Evolutionary conservation across 2,329 filamentous ascomycete genomes (phyloP).

Genomic region (Cladosporium oxysporum): DNA sequence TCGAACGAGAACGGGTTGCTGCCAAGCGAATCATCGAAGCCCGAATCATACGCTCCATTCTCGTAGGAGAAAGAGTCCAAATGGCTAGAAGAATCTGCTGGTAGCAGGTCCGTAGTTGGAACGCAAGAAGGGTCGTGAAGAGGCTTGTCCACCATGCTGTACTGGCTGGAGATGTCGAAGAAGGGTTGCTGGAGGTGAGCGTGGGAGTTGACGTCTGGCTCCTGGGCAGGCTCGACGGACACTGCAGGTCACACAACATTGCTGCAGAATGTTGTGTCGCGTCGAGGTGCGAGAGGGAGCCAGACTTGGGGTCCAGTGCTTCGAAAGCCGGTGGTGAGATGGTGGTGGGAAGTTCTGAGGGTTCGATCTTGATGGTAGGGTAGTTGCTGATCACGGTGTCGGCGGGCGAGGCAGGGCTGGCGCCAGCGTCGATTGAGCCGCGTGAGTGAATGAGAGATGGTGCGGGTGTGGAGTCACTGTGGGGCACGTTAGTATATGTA

Average conservation of each 20-base stretch:
- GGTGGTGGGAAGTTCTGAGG: conserved; percentile 29
- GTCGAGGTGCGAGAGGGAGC: conserved; percentile 31
- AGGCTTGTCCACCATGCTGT: conserved; percentile 31
- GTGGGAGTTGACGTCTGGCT: conserved; percentile 25
- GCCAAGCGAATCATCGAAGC: conserved; percentile 34
- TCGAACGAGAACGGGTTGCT: conserved; percentile 37
- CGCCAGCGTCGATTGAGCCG: conserved; percentile 29
- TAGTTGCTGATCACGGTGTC: conserved; percentile 29
- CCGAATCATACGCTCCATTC: conserved; percentile 38
- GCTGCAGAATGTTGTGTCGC: conserved; percentile 99
- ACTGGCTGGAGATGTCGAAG: conserved; percentile 23
- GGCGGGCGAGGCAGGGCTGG: conserved; percentile 32
- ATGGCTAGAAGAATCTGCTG: conserved; percentile 35
- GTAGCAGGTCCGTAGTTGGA: conserved; percentile 37
- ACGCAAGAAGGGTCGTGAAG: conserved; percentile 36
- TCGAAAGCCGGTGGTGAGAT: conserved; percentile 32
- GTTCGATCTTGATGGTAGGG: conserved; percentile 36
- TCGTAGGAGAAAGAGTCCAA: conserved; percentile 40
- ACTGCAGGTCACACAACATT: conserved; percentile 99
- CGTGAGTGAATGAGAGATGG: conserved; percentile 35
- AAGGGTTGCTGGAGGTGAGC: conserved; percentile 23
- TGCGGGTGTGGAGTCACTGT: conserved; percentile 29
- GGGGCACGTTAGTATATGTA: not conserved
- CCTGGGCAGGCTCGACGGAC: conserved; percentile 69
- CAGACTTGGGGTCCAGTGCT: conserved; percentile 28